These are phyloP conservation scores for Agastache rugosa DNA, from an alignment of 257 asterid genomes.

Conservation along the genomic window DNA sequence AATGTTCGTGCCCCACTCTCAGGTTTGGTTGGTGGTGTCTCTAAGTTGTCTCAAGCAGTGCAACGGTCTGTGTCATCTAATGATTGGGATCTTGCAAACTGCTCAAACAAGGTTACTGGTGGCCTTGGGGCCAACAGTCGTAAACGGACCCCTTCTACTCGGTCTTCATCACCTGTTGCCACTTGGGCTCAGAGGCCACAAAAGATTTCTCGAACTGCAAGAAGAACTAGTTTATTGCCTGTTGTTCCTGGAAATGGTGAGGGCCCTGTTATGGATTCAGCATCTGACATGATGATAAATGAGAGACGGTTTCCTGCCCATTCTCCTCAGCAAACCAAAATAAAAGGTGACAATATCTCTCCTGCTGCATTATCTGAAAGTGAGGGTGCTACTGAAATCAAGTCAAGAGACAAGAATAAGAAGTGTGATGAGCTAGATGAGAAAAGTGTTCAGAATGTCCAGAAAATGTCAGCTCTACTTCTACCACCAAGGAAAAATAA, in stretches of 20 bases:
- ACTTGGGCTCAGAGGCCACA: constrained; percentile 92
- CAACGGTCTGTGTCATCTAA: constrained; percentile 60
- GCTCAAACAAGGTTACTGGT: constrained; percentile 69
- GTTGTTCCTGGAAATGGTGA: constrained; percentile 70
- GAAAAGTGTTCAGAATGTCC: constrained; percentile 71
- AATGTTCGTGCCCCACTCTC: constrained; percentile 86
- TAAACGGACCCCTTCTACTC: constrained; percentile 71
- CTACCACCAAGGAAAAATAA: constrained; percentile 84
- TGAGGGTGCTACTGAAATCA: constrained; percentile 82
- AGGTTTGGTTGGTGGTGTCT: constrained; percentile 59
- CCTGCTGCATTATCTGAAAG: constrained; percentile 81
- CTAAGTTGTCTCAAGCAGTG: constrained; percentile 70
- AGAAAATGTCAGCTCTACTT: constrained; percentile 77
- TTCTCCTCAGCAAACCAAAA: constrained; percentile 76
- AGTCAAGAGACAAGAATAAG: constrained; percentile 65
- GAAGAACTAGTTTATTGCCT: constrained; percentile 75
- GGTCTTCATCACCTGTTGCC: constrained; percentile 87
- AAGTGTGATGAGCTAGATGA: constrained; percentile 69
- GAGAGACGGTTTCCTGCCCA: constrained; percentile 65
- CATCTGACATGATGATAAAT: constrained; percentile 54
- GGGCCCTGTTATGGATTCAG: constrained; percentile 49
- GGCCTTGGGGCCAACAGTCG: constrained; percentile 66
- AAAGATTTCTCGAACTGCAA: constrained; percentile 78
- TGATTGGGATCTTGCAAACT: constrained; percentile 88
- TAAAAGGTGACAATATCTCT: constrained; percentile 67